Conservation (phyloP, 805 yeast genomes). For the Saturnispora gosingensis region DNA sequence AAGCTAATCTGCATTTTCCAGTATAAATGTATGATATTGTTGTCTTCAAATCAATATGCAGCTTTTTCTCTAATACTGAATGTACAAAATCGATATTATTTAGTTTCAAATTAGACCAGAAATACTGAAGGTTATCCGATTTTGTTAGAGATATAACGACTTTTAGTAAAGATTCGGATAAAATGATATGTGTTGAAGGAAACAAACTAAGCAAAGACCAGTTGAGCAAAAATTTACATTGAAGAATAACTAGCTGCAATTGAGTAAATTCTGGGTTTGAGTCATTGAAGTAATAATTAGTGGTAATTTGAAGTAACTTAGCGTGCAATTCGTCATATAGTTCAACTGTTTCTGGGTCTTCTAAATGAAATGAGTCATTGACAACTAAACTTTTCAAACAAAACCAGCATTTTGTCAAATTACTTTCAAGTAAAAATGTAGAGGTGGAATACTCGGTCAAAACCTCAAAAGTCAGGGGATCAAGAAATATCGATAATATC, state of each 20-base stretch:
- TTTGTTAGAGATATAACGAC: constrained; percentile 13
- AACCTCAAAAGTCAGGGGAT: constrained; percentile 15
- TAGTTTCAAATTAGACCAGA: constrained; percentile 19
- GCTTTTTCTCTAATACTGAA: neutral
- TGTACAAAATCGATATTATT: constrained; percentile 1
- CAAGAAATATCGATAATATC: constrained; percentile 20
- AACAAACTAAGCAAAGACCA: constrained; percentile 23
- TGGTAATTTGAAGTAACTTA: constrained; percentile 17
- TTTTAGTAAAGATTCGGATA: constrained; percentile 23
- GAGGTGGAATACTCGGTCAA: constrained; percentile 18
- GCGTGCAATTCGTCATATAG: constrained; percentile 24
- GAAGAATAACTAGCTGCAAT: constrained; percentile 14
- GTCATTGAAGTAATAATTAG: constrained; percentile 16
- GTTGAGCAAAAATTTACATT: constrained; percentile 22
- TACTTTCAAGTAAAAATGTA: constrained; percentile 18
- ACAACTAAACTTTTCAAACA: constrained; percentile 25
- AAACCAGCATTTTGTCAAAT: constrained; percentile 25
- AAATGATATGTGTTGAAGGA: constrained; percentile 18
- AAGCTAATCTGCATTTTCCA: neutral
- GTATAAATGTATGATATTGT: neutral
- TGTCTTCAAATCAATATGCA: constrained; percentile 6
- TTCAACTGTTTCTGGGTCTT: constrained; percentile 7
- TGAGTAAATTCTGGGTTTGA: constrained; percentile 11
- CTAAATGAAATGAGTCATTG: constrained; percentile 18
- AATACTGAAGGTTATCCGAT: constrained; percentile 14